Conservation (phyloP, 495 filamentous ascomycete species). For the Aspergillus ostianus region DNA sequence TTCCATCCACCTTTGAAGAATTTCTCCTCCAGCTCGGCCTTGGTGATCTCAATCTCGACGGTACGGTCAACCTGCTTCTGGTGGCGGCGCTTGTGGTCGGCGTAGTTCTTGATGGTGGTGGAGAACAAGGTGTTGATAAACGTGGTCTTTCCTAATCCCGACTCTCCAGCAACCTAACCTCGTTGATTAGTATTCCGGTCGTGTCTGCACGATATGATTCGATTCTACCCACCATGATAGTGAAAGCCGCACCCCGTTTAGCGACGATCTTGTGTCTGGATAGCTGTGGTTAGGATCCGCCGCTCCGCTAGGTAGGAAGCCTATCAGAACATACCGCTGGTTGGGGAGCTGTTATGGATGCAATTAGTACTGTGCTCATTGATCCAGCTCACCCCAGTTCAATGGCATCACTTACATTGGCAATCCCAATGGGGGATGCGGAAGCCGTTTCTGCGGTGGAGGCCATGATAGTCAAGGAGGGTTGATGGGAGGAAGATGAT, state of each 20-base stretch:
- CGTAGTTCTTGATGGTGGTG: slow-evolving; percentile 99
- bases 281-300: slow-evolving; percentile 32
- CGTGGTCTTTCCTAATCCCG: slow-evolving; percentile 96
- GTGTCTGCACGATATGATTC: neutral
- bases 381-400: neutral
- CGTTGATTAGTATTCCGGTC: slow-evolving; percentile 29
- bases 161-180: slow-evolving; percentile 90
- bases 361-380: neutral
- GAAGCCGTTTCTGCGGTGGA: slow-evolving; percentile 79
- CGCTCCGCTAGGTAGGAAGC: slow-evolving; percentile 11
- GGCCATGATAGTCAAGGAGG: slow-evolving; percentile 58
- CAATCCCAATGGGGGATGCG: slow-evolving; percentile 96
- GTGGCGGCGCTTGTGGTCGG: slow-evolving; percentile 96
- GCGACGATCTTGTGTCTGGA: slow-evolving; percentile 97
- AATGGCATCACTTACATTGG: slow-evolving; percentile 66
- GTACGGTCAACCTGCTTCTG: slow-evolving; percentile 99
- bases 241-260: slow-evolving; percentile 97
- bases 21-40: slow-evolving; percentile 99
- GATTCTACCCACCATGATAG: slow-evolving; percentile 79
- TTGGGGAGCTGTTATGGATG: slow-evolving; percentile 66
- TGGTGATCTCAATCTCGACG: slow-evolving; percentile 99
- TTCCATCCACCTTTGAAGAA: slow-evolving; percentile 90
- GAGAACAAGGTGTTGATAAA: slow-evolving; percentile 99
- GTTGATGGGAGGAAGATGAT: slow-evolving; percentile 20
- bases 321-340: slow-evolving; percentile 61